A percentile compares a stretch with the other conserved stretches of the same genome.
phyloP scores from a whole-genome alignment of 1,284 basidiomycete species.

The Ganoderma meredithae region DNA sequence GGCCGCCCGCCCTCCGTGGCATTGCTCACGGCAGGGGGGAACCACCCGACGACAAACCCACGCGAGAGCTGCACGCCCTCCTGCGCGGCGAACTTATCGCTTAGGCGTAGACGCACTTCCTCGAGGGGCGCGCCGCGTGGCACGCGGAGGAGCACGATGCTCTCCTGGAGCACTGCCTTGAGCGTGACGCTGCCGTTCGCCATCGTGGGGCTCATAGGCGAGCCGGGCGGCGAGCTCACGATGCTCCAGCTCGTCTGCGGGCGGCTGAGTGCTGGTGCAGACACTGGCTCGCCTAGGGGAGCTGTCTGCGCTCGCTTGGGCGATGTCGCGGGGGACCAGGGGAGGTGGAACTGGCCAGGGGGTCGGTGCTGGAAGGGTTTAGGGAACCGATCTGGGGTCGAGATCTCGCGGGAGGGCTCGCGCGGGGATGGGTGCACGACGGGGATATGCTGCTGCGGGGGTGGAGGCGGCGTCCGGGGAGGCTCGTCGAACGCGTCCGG shows the following conservation, averaged over 20 bases:
- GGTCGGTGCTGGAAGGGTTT: slow-evolving; percentile 43
- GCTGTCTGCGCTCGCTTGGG: slow-evolving; percentile 36
- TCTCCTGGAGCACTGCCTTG: slow-evolving; percentile 69
- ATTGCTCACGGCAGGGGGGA: slow-evolving; percentile 2
- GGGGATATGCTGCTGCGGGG: slow-evolving; percentile 16
- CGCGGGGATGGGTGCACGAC: slow-evolving; percentile 16
- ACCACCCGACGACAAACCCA: slow-evolving; percentile 61
- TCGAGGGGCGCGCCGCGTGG: slow-evolving; percentile 51
- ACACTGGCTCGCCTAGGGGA: slow-evolving; percentile 2
- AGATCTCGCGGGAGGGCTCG: slow-evolving; percentile 21
- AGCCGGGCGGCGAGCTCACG: slow-evolving; percentile 12
- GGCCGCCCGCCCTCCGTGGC: slow-evolving; percentile 34
- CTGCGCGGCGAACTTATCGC: slow-evolving; percentile 68
- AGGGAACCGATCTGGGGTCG: slow-evolving; percentile 41
- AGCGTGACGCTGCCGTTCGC: slow-evolving; percentile 52
- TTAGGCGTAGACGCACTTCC: slow-evolving; percentile 61
- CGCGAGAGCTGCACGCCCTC: slow-evolving; percentile 60
- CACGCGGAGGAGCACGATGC: slow-evolving; percentile 67
- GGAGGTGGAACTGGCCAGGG: slow-evolving; percentile 43
- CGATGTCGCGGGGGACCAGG: slow-evolving; percentile 35
- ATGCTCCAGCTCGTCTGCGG: slow-evolving; percentile 10
- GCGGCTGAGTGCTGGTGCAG: neutral
- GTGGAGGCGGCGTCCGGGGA: slow-evolving; percentile 22
- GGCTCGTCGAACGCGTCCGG: slow-evolving; percentile 25
- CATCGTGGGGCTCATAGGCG: slow-evolving; percentile 27